Base-by-base conservation (phyloP, 1,284 basidiomycete species). In the Fomitiporia mediterranea region DNA sequence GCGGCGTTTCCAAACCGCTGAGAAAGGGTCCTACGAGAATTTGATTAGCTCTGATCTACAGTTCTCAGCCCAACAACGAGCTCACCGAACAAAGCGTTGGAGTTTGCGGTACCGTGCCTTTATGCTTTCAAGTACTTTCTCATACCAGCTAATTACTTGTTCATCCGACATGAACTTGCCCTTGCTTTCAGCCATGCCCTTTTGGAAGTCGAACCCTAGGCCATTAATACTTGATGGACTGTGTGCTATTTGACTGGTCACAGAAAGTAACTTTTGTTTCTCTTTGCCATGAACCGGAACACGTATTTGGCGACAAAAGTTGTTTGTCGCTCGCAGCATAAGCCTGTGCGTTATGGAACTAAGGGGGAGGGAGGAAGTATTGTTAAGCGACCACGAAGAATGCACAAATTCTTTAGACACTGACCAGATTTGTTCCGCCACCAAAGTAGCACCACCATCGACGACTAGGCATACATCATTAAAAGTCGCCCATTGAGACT, bases 401-500 rank as follows among this genome's bases (percentile, higher is more conserved):
- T n/a, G n/a, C n/a, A n/a, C n/a, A n/a, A n/a, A n/a, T n/a, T 57
- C 27, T 23, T 47, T n/a, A 32, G 57, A 17, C 48, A 67, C 76
- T 60, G 65, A 94, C 94, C 93, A 96, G 63, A 97, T 81, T 65
- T 95, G 91, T 70, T 98, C 94, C 9, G 95, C 96, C 4, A 99
- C 94, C 13, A 98, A 77, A 56, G 90, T 74, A 40, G 97, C 94
- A 25, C 94, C 97, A 9, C 93, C 93, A 21, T 86, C 79, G 21
- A 95, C 89, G 38, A 89, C 91, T 68, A 94, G 79, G 52, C 94
- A 94, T 42, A 98, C 94, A 66, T 93, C 91, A 64, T 92, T 94
- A 69, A 99, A 86, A 42, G 97, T 97, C 40, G 89, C 86, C 92
- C 95, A 98, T 65, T 99, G 95, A 21, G 89, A 89, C 69, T 99